These are phyloP conservation scores for Penicillium sp. DNA, from an alignment of 2,329 filamentous ascomycete species.

Conservation along the genomic window DNA sequence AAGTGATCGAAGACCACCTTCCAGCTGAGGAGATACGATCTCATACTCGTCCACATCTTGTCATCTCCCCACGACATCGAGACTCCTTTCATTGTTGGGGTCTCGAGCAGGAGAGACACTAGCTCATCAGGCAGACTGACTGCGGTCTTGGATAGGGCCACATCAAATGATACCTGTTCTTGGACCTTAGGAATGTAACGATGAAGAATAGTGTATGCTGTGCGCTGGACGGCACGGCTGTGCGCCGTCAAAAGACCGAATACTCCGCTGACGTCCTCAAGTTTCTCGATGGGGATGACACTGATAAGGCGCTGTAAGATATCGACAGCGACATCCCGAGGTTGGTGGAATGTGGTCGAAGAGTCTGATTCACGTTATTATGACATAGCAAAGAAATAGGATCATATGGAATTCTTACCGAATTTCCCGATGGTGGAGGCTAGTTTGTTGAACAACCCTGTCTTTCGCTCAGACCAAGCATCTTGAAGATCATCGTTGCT, in stretches of 20 bases:
- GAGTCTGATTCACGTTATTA: slow-evolving; percentile 36
- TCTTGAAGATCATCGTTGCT: slow-evolving; percentile 85
- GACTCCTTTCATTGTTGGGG: slow-evolving; percentile 68
- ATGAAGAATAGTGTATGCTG: slow-evolving; percentile 78
- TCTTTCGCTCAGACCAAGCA: slow-evolving; percentile 62
- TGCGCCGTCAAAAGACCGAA: slow-evolving; percentile 75
- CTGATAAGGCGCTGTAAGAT: slow-evolving; percentile 68
- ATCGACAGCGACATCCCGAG: slow-evolving; percentile 71
- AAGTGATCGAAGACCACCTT: slow-evolving; percentile 86
- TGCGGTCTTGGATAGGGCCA: slow-evolving; percentile 52
- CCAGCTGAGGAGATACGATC: slow-evolving; percentile 86
- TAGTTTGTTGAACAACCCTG: slow-evolving; percentile 57
- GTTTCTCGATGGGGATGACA: slow-evolving; percentile 60
- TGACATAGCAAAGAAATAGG: neutral
- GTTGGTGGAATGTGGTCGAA: slow-evolving; percentile 58
- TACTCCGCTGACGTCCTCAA: slow-evolving; percentile 65
- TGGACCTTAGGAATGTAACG: slow-evolving; percentile 74
- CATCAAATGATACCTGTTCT: slow-evolving; percentile 77
- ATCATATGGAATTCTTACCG: slow-evolving; percentile 29
- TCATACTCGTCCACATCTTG: slow-evolving; percentile 65
- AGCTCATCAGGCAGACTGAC: slow-evolving; percentile 80
- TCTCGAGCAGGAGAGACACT: slow-evolving; percentile 75
- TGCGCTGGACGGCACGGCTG: slow-evolving; percentile 71
- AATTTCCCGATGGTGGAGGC: slow-evolving; percentile 42
- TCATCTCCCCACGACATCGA: slow-evolving; percentile 63